Base-by-base conservation (phyloP, 306 rosid species). In the Medicago lupulina region DNA sequence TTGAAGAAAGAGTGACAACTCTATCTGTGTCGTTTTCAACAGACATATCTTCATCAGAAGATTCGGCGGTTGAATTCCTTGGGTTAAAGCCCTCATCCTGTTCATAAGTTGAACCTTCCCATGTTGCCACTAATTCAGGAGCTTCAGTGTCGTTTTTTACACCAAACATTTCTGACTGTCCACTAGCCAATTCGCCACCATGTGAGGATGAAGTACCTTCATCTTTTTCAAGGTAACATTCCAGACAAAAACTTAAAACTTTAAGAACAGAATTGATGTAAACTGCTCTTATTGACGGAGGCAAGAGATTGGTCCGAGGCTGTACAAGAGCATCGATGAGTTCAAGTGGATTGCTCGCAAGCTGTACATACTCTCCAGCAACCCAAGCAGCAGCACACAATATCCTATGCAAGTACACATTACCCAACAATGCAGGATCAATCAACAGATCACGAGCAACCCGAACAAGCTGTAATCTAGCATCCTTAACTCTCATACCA, bases 381-480 rank as follows among this genome's bases (percentile, higher is more conserved):
- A 88, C 89, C 97, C 98, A 95, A 72, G 98, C 96, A 80, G 92
- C 84, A 25, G 92, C 97, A 15, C 93, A 95, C 74, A 95, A 75
- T 79, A 89, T 86, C 83, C 89, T 81, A 75, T 92, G 89, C 76
- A 95, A 61, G 88, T 80, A 85, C 68, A 76, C 88, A 81, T 95
- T 89, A 62, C 97, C 96, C 61, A 89, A 90, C 70, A 95, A 86
- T 65, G 97, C 97, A n/a, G 97, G 98, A 85, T 92, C 98, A 74
- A 95, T 95, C 87, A 95, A 83, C 68, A 95, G 78, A 88, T 87
- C 92, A 13, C 91, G 96, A 73, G 80, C 83, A 66, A 90, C 92
- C 74, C 82, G 87, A 43, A 90, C 93, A 80, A 92, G 97, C 85
- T 85, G 88, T 43, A 88, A 80, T 75, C 97, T 95, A 61, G 86